Percentiles rank a stretch among this genome's conserved stretches.
phyloP scores from a whole-genome alignment of 2,329 filamentous ascomycete species.

The Cytospora chrysosperma region DNA sequence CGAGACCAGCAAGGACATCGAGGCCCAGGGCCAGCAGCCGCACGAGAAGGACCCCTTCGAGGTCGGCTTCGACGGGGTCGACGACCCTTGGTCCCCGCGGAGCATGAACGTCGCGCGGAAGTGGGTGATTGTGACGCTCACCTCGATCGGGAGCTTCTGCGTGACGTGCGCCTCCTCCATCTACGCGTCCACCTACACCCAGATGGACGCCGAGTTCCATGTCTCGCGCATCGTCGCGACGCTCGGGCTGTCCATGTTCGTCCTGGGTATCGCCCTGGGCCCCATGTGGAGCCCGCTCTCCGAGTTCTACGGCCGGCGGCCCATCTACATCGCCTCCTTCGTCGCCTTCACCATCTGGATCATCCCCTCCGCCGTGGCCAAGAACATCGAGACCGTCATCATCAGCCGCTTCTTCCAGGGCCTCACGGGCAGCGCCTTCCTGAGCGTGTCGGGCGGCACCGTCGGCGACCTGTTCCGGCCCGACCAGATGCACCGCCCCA shows the following conservation, averaged over 20 bases:
- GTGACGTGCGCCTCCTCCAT: slow-evolving; percentile 90
- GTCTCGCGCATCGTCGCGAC: slow-evolving; percentile 71
- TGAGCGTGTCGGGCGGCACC: slow-evolving; percentile 78
- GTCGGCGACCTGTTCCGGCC: slow-evolving; percentile 76
- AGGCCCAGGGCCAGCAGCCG: not conserved
- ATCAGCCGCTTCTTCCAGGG: slow-evolving; percentile 76
- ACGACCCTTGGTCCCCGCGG: slow-evolving; percentile 72
- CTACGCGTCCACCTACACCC: slow-evolving; percentile 78
- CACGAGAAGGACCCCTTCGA: slow-evolving; percentile 54
- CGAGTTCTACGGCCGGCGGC: slow-evolving; percentile 79
- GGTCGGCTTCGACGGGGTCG: slow-evolving; percentile 66
- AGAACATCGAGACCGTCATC: slow-evolving; percentile 78
- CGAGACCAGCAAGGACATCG: slow-evolving; percentile 19
- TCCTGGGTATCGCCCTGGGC: slow-evolving; percentile 68
- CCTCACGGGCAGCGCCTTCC: slow-evolving; percentile 65
- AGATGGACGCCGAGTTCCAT: slow-evolving; percentile 74
- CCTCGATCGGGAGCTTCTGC: slow-evolving; percentile 73
- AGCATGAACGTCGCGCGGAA: slow-evolving; percentile 66
- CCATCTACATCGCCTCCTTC: slow-evolving; percentile 77
- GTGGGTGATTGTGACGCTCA: slow-evolving; percentile 76
- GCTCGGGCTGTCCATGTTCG: slow-evolving; percentile 78
- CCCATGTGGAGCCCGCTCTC: slow-evolving; percentile 65
- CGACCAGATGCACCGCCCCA: slow-evolving; percentile 71
- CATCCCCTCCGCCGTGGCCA: slow-evolving; percentile 77
- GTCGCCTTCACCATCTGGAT: slow-evolving; percentile 74